Conservation (phyloP, 2,329 filamentous ascomycete species). For the Aureobasidium melanogenum region DNA sequence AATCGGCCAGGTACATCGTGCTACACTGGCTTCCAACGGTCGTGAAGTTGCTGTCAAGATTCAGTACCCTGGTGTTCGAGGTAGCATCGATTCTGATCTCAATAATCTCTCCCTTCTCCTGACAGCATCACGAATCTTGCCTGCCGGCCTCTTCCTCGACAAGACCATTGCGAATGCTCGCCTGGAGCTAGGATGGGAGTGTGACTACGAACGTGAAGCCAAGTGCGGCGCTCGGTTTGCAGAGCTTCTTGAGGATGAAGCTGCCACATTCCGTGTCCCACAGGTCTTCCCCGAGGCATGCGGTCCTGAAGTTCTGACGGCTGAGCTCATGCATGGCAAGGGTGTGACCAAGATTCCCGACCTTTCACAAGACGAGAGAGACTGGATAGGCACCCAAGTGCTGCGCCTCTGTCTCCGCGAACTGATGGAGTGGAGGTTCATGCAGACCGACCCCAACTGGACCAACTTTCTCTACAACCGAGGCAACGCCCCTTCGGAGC, state of each 20-base stretch:
- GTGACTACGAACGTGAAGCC: constrained; percentile 86
- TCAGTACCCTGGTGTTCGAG: constrained; percentile 91
- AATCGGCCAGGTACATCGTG: constrained; percentile 91
- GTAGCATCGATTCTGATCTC: constrained; percentile 92
- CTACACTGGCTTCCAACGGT: constrained; percentile 65
- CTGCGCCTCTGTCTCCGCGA: constrained; percentile 85
- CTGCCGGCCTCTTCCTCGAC: constrained; percentile 86
- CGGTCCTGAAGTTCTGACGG: constrained; percentile 80
- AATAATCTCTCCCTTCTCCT: constrained; percentile 88
- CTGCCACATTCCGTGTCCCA: constrained; percentile 69
- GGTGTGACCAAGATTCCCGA: constrained; percentile 69
- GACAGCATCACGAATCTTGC: constrained; percentile 80
- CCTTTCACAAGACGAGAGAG: constrained; percentile 73
- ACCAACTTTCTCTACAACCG: constrained; percentile 75
- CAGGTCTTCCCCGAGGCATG: constrained; percentile 69
- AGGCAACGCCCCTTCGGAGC: not conserved
- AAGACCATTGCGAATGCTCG: constrained; percentile 96
- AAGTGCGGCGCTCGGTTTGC: constrained; percentile 69
- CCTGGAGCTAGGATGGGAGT: constrained; percentile 90
- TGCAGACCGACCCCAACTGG: constrained; percentile 99
- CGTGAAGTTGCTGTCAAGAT: constrained; percentile 86
- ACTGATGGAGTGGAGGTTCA: constrained; percentile 89
- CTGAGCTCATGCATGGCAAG: constrained; percentile 80
- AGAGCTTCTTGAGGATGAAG: constrained; percentile 65
- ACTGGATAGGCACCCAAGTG: constrained; percentile 95